These are phyloP conservation scores for Chrysosporium keratinophilum DNA, from an alignment of 2,329 filamentous ascomycete species.

Conservation along the genomic window DNA sequence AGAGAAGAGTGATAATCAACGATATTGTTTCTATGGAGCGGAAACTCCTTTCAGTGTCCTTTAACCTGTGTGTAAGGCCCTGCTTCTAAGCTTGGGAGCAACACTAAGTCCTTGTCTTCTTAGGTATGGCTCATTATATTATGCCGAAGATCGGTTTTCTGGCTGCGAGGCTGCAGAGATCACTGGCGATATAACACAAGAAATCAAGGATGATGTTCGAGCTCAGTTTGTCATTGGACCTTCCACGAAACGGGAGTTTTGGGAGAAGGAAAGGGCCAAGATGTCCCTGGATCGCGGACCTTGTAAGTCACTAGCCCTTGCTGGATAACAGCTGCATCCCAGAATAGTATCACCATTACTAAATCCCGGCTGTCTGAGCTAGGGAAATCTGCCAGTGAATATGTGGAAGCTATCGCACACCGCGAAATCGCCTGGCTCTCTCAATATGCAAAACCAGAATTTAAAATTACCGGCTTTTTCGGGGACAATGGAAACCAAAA, in stretches of 20 bases:
- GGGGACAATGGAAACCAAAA: slow-evolving; percentile 22
- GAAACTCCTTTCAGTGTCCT: slow-evolving; percentile 14
- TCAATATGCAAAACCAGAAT: slow-evolving; percentile 21
- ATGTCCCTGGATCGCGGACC: slow-evolving; percentile 34
- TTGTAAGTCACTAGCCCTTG: slow-evolving; percentile 31
- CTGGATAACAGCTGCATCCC: too few relatives aligned
- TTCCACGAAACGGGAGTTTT: slow-evolving; percentile 18
- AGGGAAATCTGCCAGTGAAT: slow-evolving; percentile 29
- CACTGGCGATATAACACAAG: neutral
- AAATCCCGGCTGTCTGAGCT: slow-evolving; percentile 6
- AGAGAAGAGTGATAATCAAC: slow-evolving; percentile 23
- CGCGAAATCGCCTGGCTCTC: slow-evolving; percentile 30
- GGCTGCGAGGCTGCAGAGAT: slow-evolving; percentile 10
- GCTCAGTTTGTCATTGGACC: slow-evolving; percentile 12
- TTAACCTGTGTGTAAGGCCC: slow-evolving; percentile 10
- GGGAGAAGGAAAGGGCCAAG: slow-evolving; percentile 26
- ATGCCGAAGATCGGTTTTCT: slow-evolving; percentile 8
- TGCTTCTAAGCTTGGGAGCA: too few relatives aligned
- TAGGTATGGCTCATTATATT: too few relatives aligned
- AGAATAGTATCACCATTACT: neutral
- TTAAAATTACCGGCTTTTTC: slow-evolving; percentile 19
- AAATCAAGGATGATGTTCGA: slow-evolving; percentile 14
- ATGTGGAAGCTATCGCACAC: slow-evolving; percentile 24
- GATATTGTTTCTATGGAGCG: slow-evolving; percentile 12
- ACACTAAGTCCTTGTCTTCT: too few relatives aligned